These are phyloP conservation scores for Sphenostylis stenocarpa DNA, from an alignment of 306 rosid species.

Conservation along the genomic window DNA sequence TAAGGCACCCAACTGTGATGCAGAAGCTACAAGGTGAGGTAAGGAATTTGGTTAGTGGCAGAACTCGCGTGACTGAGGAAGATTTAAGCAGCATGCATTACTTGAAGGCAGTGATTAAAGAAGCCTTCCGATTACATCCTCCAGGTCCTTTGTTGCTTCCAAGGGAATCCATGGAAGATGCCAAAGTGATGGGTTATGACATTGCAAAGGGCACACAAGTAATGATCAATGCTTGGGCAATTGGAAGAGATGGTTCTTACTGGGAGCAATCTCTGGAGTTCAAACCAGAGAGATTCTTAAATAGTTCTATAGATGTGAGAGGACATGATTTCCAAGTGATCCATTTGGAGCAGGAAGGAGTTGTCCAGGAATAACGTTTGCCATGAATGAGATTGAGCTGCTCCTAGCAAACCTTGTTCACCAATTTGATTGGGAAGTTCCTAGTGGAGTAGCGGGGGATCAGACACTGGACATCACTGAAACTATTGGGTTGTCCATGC, in stretches of 20 bases:
- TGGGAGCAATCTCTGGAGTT: slow-evolving; percentile 1
- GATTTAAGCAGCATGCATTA: neutral
- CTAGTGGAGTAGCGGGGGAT: neutral
- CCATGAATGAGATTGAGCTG: neutral
- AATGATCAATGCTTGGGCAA: slow-evolving; percentile 23
- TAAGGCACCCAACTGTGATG: slow-evolving; percentile 16
- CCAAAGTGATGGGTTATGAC: neutral
- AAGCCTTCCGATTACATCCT: neutral
- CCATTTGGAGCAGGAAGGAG: neutral
- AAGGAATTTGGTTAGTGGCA: neutral
- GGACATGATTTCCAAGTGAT: slow-evolving; percentile 24
- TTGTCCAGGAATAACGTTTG: too few relatives aligned
- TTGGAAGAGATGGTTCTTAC: neutral
- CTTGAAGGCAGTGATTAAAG: slow-evolving; percentile 24
- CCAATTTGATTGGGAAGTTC: slow-evolving; percentile 27
- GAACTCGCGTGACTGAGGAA: neutral
- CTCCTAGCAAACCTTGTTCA: slow-evolving; percentile 7
- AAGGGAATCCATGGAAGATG: slow-evolving; percentile 19
- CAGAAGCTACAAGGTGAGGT: slow-evolving; percentile 8
- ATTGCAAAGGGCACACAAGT: neutral
- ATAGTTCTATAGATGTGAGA: slow-evolving; percentile 8
- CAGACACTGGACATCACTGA: neutral
- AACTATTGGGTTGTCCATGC: neutral
- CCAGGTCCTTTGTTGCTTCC: slow-evolving; percentile 18
- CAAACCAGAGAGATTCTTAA: slow-evolving; percentile 25